Evolutionary conservation across 2,329 filamentous ascomycete genomes (phyloP), one percentile per base, ranked within the genome.

Genomic region (Fusarium domesticum): DNA sequence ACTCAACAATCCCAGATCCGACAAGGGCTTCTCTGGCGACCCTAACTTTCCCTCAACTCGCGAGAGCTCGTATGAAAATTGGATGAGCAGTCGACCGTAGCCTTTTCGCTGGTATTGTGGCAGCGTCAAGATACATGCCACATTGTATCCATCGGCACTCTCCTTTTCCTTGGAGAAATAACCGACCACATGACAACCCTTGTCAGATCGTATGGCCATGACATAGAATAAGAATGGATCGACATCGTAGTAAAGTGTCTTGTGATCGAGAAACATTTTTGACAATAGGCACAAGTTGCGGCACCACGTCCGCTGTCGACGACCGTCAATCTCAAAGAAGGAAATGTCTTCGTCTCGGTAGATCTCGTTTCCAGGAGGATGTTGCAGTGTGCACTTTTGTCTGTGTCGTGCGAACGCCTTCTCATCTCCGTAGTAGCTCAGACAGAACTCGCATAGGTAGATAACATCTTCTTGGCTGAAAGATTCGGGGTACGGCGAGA

Each of bases 151-250:
- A 60, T 98, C 95, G 0, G 90, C 90, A 31, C 87, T 92, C 68
- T 98, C 93, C 58, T 98, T 98, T 67, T 98, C 93, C 65, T 98
- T 98, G 43, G 88, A 95, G 68, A 98, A 98, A 64, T 96, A 98
- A n/a, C 93, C 93, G n/a, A 98, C 88, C 38, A 98, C 80, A 62
- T 97, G 93, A 60, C 87, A 93, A 12, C 93, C 93, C 58, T 90
- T 85, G 38, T 95, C 89, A 53, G 91, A 88, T 56, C 87, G 83
- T 32, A 84, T 85, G 18, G 89, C 89, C 92, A 98, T 96, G 66
- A 96, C 92, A 69, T 98, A 98, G 73, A 98, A 98, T 28, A 98
- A 72, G 64, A 98, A 98, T 0, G 93, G 93, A 53, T 98, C 93
- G n/a, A 98, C 93, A 59, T 98, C 93, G 71, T 98, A 98, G 73